These are phyloP conservation scores for Pinus taeda DNA, from an alignment of 75 land plant species.

Conservation along the genomic window DNA sequence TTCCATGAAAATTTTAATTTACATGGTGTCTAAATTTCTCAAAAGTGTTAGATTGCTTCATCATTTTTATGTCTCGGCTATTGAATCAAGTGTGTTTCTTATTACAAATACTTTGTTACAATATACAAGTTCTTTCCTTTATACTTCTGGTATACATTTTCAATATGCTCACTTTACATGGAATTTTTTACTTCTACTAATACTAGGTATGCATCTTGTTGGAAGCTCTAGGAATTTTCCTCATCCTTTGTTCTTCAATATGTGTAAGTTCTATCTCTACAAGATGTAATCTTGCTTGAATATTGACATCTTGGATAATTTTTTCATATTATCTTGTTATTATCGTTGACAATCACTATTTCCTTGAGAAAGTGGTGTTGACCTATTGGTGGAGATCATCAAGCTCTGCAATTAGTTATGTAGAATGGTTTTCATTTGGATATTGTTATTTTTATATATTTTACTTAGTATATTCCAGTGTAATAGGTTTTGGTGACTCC, in stretches of 20 bases:
- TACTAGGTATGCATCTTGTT: not conserved
- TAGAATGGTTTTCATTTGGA: not conserved
- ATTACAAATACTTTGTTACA: not conserved
- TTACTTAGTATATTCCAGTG: not conserved
- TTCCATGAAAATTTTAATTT: too few species aligned
- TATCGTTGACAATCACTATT: conserved; percentile 59
- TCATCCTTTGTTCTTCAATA: not conserved
- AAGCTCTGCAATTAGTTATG: conserved; percentile 32
- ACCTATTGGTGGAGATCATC: conserved; percentile 83
- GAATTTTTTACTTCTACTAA: not conserved
- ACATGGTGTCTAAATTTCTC: too few species aligned
- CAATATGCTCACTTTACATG: not conserved
- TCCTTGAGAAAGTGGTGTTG: conserved; percentile 87
- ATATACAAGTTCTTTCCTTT: not conserved
- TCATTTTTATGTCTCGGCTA: not conserved
- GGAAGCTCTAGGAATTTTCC: not conserved
- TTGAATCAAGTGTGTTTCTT: not conserved
- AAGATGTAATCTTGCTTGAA: too few species aligned
- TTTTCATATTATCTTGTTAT: too few species aligned
- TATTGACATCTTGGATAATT: too few species aligned
- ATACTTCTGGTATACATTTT: not conserved
- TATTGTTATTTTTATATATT: not conserved
- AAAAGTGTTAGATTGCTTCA: not conserved
- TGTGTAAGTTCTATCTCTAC: not conserved
- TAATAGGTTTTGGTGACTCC: conserved; percentile 82